Conservation (phyloP, 805 yeast genomes). For the Metschnikowia koreensis region DNA sequence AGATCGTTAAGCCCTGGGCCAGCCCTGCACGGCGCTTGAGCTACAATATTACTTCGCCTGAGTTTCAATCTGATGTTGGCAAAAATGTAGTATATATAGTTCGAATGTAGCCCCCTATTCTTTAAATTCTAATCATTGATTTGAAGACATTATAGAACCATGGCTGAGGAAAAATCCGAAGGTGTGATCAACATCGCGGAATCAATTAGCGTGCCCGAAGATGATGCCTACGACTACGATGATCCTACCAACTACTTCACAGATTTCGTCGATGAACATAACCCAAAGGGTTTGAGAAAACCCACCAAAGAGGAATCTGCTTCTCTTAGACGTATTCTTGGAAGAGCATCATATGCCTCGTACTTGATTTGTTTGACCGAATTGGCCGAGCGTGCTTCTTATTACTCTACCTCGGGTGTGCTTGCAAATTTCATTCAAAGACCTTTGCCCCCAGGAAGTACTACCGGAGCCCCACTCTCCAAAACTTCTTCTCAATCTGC, state of each 20-base stretch:
- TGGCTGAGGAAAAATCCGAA: background rate
- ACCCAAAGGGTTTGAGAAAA: slow-evolving; percentile 37
- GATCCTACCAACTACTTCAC: slow-evolving; percentile 20
- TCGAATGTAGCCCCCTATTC: background rate
- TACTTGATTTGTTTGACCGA: slow-evolving; percentile 49
- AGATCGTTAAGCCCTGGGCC: background rate
- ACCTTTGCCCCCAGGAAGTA: slow-evolving; percentile 49
- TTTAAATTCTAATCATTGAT: background rate
- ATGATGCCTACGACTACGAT: slow-evolving; percentile 17
- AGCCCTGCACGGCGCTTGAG: background rate
- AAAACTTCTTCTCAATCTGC: slow-evolving; percentile 37
- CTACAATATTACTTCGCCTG: background rate
- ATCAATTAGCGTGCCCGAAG: slow-evolving; percentile 1
- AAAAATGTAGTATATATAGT: background rate
- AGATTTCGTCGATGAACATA: slow-evolving; percentile 30
- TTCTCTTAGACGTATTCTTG: slow-evolving; percentile 37
- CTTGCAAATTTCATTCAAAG: slow-evolving; percentile 50
- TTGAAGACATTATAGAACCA: background rate
- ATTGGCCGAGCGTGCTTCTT: slow-evolving; percentile 56
- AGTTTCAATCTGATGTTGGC: background rate
- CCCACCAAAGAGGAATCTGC: slow-evolving; percentile 29
- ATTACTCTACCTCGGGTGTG: slow-evolving; percentile 46
- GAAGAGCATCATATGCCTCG: slow-evolving; percentile 47
- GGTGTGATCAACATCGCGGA: background rate
- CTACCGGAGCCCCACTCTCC: slow-evolving; percentile 41